A percentile compares a stretch with the other conserved stretches of the same genome.
These are phyloP conservation scores for Marasmius tenuissimus DNA, from an alignment of 1,284 basidiomycete genomes.

Conservation along the genomic window DNA sequence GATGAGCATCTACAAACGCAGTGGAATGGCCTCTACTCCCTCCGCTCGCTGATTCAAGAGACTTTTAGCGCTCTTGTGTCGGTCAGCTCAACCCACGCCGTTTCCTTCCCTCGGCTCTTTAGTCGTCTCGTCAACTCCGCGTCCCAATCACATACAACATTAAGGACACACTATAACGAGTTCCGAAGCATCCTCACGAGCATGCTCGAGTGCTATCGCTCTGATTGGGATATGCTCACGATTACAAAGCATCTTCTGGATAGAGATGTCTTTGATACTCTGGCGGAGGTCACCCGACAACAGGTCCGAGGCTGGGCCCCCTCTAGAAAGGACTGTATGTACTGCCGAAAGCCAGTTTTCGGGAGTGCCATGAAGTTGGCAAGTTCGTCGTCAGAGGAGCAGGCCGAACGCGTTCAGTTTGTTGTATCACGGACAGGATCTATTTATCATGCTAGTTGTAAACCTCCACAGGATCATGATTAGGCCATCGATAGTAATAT, in stretches of 20 bases:
- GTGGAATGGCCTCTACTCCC: conserved; percentile 41
- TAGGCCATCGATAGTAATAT: neutral
- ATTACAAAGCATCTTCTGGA: conserved; percentile 86
- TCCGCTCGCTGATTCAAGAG: conserved; percentile 80
- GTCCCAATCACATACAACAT: conserved; percentile 41
- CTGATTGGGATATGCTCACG: conserved; percentile 88
- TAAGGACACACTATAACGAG: conserved; percentile 82
- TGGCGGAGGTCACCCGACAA: conserved; percentile 56
- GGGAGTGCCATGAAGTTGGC: conserved; percentile 4
- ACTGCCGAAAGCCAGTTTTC: conserved; percentile 45
- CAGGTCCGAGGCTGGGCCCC: conserved; percentile 55
- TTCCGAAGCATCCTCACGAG: conserved; percentile 88
- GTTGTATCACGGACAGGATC: conserved; percentile 60
- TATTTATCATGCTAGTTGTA: conserved; percentile 59
- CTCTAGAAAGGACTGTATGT: conserved; percentile 38
- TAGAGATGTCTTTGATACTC: conserved; percentile 77
- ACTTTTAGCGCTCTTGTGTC: conserved; percentile 87
- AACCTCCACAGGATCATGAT: conserved; percentile 17
- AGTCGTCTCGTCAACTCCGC: conserved; percentile 82
- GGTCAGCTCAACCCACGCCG: conserved; percentile 75
- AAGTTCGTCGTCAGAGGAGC: conserved; percentile 6
- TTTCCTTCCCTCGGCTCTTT: conserved; percentile 92
- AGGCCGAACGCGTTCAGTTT: conserved; percentile 33
- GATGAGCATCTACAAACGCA: conserved; percentile 23
- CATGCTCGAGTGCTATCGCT: conserved; percentile 93